Evolutionary conservation across 192 early-diverging fungal species (phyloP).

Genomic region (Umbelopsis sp.): DNA sequence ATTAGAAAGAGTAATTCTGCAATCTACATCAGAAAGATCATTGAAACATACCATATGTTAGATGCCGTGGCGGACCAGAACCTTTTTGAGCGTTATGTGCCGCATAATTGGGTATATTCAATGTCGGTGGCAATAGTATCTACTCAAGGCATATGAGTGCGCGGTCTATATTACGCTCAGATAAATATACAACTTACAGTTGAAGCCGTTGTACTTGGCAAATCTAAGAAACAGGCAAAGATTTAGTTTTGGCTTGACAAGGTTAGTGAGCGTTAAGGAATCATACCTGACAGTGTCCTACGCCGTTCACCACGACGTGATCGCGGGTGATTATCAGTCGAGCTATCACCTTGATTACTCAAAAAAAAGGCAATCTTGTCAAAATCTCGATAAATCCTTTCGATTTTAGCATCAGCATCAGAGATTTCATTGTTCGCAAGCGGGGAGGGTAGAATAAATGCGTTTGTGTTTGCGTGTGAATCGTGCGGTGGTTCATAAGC

Average conservation of each 20-base stretch:
- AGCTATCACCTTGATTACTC: conserved; percentile 40
- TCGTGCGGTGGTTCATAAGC: conserved; percentile 32
- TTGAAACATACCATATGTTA: conserved; percentile 21
- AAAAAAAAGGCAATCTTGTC: conserved; percentile 65
- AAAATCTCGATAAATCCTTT: conserved; percentile 74
- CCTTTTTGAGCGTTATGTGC: neutral
- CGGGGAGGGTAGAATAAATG: conserved; percentile 15
- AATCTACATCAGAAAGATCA: neutral
- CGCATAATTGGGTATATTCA: conserved; percentile 37
- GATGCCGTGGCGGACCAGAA: neutral
- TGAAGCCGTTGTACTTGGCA: conserved; percentile 27
- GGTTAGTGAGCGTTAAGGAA: too few species aligned
- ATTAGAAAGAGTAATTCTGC: too few species aligned
- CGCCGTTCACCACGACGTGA: conserved; percentile 16
- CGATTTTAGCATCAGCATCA: conserved; percentile 78
- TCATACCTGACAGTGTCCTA: conserved; percentile 22
- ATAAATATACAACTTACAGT: conserved; percentile 17
- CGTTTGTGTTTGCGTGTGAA: conserved; percentile 3
- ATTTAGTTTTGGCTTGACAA: too few species aligned
- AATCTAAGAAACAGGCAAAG: conserved; percentile 2
- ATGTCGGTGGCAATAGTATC: conserved; percentile 34
- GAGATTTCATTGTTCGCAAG: conserved; percentile 27
- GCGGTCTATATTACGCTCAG: neutral
- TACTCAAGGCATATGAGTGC: neutral
- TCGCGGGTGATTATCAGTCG: neutral